Conservation (phyloP, 495 filamentous ascomycete genomes). For the Opeltia flavorubescens region DNA sequence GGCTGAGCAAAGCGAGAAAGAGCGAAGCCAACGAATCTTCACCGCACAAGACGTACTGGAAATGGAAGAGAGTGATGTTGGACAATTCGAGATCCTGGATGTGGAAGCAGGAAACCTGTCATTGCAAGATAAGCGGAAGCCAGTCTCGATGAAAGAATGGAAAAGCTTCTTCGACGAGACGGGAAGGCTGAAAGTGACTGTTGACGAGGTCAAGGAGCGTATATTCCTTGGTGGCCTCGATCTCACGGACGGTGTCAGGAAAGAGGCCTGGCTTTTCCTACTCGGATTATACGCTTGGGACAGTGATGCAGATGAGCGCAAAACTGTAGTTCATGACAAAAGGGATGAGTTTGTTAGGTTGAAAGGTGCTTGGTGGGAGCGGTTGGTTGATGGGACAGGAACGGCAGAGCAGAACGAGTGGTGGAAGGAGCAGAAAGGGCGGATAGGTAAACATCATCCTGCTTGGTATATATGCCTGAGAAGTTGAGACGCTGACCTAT, state of each 20-base stretch:
- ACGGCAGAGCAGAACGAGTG: conserved; percentile 70
- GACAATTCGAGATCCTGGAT: conserved; percentile 90
- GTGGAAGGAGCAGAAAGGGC: conserved; percentile 87
- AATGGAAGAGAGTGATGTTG: conserved; percentile 84
- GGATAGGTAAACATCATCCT: conserved; percentile 61
- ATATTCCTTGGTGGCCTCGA: conserved; percentile 92
- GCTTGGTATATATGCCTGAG: neutral
- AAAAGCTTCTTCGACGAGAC: conserved; percentile 67
- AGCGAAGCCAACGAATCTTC: conserved; percentile 75
- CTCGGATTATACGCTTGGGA: conserved; percentile 87
- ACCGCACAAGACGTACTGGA: conserved; percentile 85
- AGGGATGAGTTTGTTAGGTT: conserved; percentile 87
- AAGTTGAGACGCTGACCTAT: conserved; percentile 23
- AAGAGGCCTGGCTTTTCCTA: conserved; percentile 93
- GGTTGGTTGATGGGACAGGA: conserved; percentile 66
- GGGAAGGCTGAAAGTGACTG: conserved; percentile 61
- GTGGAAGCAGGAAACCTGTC: conserved; percentile 56
- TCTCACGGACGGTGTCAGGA: conserved; percentile 77
- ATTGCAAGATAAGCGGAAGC: conserved; percentile 58
- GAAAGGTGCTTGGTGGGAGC: conserved; percentile 94
- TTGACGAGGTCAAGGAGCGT: conserved; percentile 87
- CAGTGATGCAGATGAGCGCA: conserved; percentile 66
- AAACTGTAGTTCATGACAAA: conserved; percentile 65
- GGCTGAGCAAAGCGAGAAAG: conserved; percentile 84
- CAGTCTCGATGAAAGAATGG: conserved; percentile 76